A percentile compares a stretch with the other conserved stretches of the same genome.
Evolutionary conservation across 805 yeast species (phyloP).

Genomic region (Teunomyces pallodes): DNA sequence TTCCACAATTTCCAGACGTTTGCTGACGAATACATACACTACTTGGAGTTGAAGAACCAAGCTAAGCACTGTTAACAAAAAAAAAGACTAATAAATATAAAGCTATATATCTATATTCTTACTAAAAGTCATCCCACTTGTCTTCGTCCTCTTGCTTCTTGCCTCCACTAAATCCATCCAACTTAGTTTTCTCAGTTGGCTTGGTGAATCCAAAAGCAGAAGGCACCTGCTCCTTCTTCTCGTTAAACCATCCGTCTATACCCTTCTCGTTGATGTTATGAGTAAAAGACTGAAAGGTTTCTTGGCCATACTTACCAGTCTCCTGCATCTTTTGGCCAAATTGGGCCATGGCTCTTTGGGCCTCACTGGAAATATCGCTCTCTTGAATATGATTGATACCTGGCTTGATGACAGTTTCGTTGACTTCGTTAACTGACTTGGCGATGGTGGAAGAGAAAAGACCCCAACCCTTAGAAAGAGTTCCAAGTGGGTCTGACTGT

Average conservation of each 20-base stretch:
- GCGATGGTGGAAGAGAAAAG: conserved; percentile 82
- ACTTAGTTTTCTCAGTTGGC: conserved; percentile 57
- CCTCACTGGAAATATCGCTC: conserved; percentile 76
- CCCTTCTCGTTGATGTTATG: conserved; percentile 39
- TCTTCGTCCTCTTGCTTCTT: conserved; percentile 51
- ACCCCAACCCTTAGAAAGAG: conserved; percentile 92
- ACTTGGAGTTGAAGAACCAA: conserved; percentile 3
- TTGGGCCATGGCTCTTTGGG: conserved; percentile 91
- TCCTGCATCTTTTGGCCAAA: conserved; percentile 93
- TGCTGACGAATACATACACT: conserved; percentile 41
- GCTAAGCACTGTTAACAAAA: not conserved
- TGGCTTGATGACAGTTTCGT: conserved; percentile 89
- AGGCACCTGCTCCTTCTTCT: conserved; percentile 38
- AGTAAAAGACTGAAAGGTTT: conserved; percentile 61
- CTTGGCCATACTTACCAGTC: conserved; percentile 73
- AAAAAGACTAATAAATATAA: not conserved
- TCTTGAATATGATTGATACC: conserved; percentile 73
- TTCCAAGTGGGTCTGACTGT: conserved; percentile 86
- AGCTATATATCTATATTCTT: not conserved
- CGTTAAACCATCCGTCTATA: conserved; percentile 46
- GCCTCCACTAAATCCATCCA: conserved; percentile 48
- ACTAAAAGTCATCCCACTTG: conserved; percentile 66
- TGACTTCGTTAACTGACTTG: conserved; percentile 80
- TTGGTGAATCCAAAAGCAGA: conserved; percentile 67
- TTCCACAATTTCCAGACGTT: conserved; percentile 47